Evolutionary conservation across 2,329 filamentous ascomycete species (phyloP).

Genomic region (Nannizziopsis barbatae): DNA sequence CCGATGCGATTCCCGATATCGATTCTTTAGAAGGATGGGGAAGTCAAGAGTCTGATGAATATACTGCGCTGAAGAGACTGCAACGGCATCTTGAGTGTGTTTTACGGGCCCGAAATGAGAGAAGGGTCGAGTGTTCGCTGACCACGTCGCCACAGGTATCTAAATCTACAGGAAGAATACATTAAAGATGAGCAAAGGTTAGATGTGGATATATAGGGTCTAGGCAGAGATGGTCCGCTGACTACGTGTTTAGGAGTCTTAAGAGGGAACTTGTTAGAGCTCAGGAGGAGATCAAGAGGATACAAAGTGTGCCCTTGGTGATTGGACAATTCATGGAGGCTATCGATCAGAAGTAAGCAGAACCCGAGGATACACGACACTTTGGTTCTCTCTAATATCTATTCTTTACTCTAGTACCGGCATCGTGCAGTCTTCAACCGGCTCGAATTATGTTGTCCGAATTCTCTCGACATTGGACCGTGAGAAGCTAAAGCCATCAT

Average conservation of each 20-base stretch:
- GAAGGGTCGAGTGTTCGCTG: not conserved
- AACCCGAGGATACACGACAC: not conserved
- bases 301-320: constrained; percentile 93
- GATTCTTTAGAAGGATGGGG: constrained; percentile 77
- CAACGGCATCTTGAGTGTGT: constrained; percentile 87
- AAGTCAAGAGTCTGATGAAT: constrained; percentile 78
- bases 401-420: constrained; percentile 56
- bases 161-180: constrained; percentile 97
- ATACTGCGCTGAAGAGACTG: constrained; percentile 89
- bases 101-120: not conserved
- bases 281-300: constrained; percentile 98
- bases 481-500: constrained; percentile 94
- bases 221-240: constrained; percentile 10
- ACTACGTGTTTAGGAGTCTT: constrained; percentile 54
- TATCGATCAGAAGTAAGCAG: constrained; percentile 83
- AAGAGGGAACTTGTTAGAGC: constrained; percentile 95
- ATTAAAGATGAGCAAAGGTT: constrained; percentile 99
- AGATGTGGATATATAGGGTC: not conserved
- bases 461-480: constrained; percentile 97
- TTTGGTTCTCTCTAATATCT: not conserved
- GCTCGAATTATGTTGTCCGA: constrained; percentile 96
- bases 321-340: constrained; percentile 99
- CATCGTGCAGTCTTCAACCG: constrained; percentile 95
- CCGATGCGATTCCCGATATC: constrained; percentile 72
- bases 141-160: constrained; percentile 49